Evolutionary conservation across 228 moss, liverwort and hornwort species (phyloP), one percentile per base, ranked within the genome.

Genomic region (Sphagnum magellanicum): DNA sequence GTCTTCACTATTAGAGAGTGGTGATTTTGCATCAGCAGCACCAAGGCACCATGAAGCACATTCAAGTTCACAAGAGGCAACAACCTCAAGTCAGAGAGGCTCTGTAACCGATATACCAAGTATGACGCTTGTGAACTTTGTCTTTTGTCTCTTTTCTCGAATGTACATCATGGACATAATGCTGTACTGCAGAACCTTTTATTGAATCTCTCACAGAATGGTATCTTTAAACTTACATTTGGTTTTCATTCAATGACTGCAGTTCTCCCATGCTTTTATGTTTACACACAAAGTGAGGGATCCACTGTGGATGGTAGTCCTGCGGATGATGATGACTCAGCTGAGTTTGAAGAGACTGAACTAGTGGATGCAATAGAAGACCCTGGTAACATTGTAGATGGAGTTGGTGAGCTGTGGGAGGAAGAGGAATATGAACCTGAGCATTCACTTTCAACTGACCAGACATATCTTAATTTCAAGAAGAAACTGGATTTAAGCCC

Each of bases 361-460:
- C 60, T 73, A 63, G 32, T 81, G 73, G 51, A 80, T 66, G 86
- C 76, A 74, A 78, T 83, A 70, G 80, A 83, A 53, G 83, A 87
- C 64, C 86, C 80, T 4, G 80, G 76, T 60, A 80, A 83, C 12
- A 83, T 83, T 5, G 83, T 73, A 51, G 84, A 83, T 64, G 79
- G 84, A 48, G 76, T 73, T 72, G 93, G 88, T 64, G 97, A 97
- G 52, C 83, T 77, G 65, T 97, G 97, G 97, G 93, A 88, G 62
- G 86, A 83, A 63, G 97, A 97, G 77, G 93, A 91, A 67, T 97
- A 97, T 68, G 97, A 97, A 74, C 83, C 85, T 71, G 91, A 93
- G 67, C 83, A 79, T 49, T 87, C 91, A 17, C 55, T 82, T 6
- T 81, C 80, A 66, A 88, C 86, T 10, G 97, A 92, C 74, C 83